A percentile compares a stretch with the other conserved stretches of the same genome.
Conservation (phyloP, 768 basidiomycete species). For the Megacollybia marginata region DNA sequence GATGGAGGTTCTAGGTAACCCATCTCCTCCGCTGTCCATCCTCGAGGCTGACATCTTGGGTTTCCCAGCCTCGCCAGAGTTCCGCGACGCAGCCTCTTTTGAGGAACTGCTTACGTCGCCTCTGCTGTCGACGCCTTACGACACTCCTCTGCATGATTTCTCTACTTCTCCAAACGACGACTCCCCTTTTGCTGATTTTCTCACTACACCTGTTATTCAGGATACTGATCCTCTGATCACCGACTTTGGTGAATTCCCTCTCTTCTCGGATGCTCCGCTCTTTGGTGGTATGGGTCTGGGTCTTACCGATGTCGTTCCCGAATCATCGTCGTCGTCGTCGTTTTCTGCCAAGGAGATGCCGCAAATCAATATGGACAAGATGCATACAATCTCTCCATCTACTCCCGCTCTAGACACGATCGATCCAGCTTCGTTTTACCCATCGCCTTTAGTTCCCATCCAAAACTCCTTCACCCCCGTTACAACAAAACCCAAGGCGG, state of each 20-base stretch:
- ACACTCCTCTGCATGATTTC: slow-evolving; percentile 17
- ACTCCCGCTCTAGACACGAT: slow-evolving; percentile 41
- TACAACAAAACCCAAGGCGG: too few species aligned
- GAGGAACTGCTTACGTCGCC: slow-evolving; percentile 18
- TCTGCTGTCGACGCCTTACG: slow-evolving; percentile 16
- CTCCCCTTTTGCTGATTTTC: slow-evolving; percentile 28
- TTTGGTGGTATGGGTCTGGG: background rate
- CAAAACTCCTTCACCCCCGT: slow-evolving; percentile 7
- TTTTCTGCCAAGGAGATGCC: slow-evolving; percentile 10
- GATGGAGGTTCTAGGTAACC: background rate
- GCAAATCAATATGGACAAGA: slow-evolving; percentile 18
- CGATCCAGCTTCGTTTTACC: slow-evolving; percentile 21
- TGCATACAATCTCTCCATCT: slow-evolving; percentile 45
- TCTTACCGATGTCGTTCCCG: background rate
- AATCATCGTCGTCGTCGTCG: background rate
- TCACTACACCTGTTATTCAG: slow-evolving; percentile 11
- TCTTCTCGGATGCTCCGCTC: background rate
- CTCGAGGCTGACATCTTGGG: slow-evolving; percentile 9
- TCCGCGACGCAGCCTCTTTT: background rate
- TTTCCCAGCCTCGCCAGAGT: slow-evolving; percentile 12
- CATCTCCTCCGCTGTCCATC: slow-evolving; percentile 10
- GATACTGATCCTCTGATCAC: background rate
- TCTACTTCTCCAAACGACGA: slow-evolving; percentile 26
- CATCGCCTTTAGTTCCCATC: slow-evolving; percentile 20
- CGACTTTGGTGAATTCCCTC: background rate